These are phyloP conservation scores for Linanthus parryae DNA, from an alignment of 148 eudicot genomes.

Conservation along the genomic window DNA sequence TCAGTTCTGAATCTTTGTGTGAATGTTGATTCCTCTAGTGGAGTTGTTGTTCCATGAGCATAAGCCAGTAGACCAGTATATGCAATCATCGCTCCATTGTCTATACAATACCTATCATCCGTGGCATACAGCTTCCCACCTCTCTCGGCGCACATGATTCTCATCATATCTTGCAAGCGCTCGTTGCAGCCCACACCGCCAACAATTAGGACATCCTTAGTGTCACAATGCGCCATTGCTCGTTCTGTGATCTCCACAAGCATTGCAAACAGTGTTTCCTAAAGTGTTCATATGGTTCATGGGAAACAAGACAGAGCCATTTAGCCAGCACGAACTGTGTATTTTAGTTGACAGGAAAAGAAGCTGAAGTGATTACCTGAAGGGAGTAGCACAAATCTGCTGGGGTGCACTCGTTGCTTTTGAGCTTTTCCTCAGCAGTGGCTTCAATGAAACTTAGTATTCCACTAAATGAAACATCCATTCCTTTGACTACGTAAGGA, in stretches of 20 bases:
- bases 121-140: constrained; percentile 66
- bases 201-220: constrained; percentile 84
- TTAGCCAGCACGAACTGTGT: neutral
- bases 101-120: constrained; percentile 77
- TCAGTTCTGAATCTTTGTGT: constrained; percentile 86
- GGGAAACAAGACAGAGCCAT: neutral
- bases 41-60: constrained; percentile 62
- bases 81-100: constrained; percentile 91
- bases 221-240: constrained; percentile 98
- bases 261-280: constrained; percentile 98
- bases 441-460: constrained; percentile 84
- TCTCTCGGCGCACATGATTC: constrained; percentile 74
- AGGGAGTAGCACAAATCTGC: constrained; percentile 95
- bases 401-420: constrained; percentile 83
- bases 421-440: constrained; percentile 81
- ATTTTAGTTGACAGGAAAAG: neutral
- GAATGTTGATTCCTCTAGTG: constrained; percentile 72
- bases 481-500: constrained; percentile 95
- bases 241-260: constrained; percentile 98
- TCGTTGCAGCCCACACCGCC: constrained; percentile 98
- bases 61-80: constrained; percentile 71
- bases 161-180: constrained; percentile 93
- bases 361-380: constrained; percentile 46
- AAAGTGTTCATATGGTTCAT: neutral
- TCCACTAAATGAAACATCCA: constrained; percentile 98